Conservation (phyloP, 805 yeast genomes). For the Candida insectorum region DNA sequence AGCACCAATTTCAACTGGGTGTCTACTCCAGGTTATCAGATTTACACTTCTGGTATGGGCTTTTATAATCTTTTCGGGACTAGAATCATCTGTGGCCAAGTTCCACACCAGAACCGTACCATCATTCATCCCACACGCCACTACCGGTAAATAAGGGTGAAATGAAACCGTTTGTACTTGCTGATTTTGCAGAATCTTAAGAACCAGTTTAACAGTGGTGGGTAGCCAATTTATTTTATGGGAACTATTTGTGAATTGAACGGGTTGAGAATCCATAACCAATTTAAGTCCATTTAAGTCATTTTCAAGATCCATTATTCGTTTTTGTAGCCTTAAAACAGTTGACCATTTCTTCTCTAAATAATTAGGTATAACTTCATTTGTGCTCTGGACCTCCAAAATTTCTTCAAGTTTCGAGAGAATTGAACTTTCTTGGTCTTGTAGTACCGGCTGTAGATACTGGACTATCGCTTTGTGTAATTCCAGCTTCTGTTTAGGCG, state of each 20-base stretch:
- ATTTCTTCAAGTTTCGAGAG: conserved; percentile 8
- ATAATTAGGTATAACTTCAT: conserved; percentile 32
- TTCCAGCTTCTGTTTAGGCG: conserved; percentile 43
- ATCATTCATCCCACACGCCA: conserved; percentile 67
- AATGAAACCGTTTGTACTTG: conserved; percentile 61
- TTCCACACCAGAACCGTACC: conserved; percentile 78
- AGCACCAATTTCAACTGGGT: conserved; percentile 27
- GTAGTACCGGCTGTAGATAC: conserved; percentile 40
- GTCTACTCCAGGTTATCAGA: conserved; percentile 49
- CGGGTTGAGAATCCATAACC: conserved; percentile 32
- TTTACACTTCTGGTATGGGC: conserved; percentile 78
- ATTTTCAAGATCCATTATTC: conserved; percentile 66
- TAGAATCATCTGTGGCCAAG: conserved; percentile 45
- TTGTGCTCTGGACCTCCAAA: conserved; percentile 10
- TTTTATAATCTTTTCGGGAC: conserved; percentile 57
- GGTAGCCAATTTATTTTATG: conserved; percentile 64
- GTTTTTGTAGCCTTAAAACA: conserved; percentile 73
- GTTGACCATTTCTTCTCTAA: conserved; percentile 86
- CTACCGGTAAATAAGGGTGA: conserved; percentile 70
- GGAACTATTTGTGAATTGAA: background rate
- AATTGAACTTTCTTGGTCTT: conserved; percentile 12
- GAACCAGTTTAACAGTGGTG: conserved; percentile 34
- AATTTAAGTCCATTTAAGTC: conserved; percentile 49
- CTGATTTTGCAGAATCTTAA: conserved; percentile 51
- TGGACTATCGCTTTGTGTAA: conserved; percentile 47